Evolutionary conservation across 1,139 yeast species (phyloP).

Genomic region (Magnusiomyces suaveolens): DNA sequence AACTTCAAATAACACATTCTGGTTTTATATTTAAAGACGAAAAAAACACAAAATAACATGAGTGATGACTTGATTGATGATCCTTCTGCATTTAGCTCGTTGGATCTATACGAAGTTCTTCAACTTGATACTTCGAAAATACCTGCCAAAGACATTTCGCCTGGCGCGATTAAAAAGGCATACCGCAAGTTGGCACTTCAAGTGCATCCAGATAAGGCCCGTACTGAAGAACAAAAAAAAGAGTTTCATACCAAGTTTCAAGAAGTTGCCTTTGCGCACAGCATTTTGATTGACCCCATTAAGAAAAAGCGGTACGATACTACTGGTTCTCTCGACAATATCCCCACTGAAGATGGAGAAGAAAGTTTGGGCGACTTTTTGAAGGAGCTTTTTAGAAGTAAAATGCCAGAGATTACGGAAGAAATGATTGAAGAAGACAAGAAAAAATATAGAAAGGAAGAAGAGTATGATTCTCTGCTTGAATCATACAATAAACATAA

Average conservation of each 20-base stretch:
- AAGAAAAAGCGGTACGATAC: constrained; percentile 52
- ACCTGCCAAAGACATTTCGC: constrained; percentile 32
- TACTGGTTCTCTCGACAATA: constrained; percentile 57
- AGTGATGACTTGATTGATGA: not conserved
- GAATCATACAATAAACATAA: constrained; percentile 49
- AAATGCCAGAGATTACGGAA: constrained; percentile 44
- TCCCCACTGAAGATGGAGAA: constrained; percentile 36
- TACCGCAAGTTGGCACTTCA: constrained; percentile 61
- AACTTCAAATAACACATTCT: not conserved
- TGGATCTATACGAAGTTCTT: constrained; percentile 60
- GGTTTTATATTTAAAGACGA: not conserved
- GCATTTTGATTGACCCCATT: constrained; percentile 51
- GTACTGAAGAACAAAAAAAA: constrained; percentile 29
- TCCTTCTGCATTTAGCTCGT: constrained; percentile 21
- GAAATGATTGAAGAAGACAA: constrained; percentile 70
- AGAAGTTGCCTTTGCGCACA: constrained; percentile 64
- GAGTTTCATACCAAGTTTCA: constrained; percentile 48
- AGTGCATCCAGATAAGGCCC: constrained; percentile 73
- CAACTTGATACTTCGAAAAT: constrained; percentile 30
- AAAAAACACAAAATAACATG: not conserved
- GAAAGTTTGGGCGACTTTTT: constrained; percentile 41
- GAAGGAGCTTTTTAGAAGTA: constrained; percentile 36
- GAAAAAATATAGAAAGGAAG: constrained; percentile 51
- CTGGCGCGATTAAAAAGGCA: constrained; percentile 54
- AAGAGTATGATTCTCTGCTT: constrained; percentile 58